These are phyloP conservation scores for Alternaria panax DNA, from an alignment of 2,329 filamentous ascomycete species.

Conservation along the genomic window DNA sequence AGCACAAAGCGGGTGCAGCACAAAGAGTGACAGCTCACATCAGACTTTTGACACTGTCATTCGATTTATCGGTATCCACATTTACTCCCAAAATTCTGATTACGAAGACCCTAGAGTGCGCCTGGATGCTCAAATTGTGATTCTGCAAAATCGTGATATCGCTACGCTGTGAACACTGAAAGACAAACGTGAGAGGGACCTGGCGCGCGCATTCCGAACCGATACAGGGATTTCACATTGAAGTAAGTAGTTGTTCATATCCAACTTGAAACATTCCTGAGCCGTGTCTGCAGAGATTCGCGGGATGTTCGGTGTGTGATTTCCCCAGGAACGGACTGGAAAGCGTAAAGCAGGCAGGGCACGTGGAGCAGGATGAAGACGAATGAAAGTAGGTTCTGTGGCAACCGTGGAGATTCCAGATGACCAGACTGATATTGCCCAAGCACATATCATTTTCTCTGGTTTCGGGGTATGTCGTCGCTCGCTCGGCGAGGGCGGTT, in stretches of 20 bases:
- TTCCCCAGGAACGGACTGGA: not conserved
- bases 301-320: not conserved
- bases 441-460: not conserved
- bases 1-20: not conserved
- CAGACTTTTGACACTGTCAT: not conserved
- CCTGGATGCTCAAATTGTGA: conserved; percentile 1
- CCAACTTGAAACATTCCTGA: not conserved
- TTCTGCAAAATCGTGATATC: not conserved
- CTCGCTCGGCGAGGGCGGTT: not conserved
- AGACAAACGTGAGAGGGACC: not conserved
- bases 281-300: not conserved
- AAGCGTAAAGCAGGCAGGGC: not conserved
- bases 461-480: conserved; percentile 1
- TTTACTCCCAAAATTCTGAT: not conserved
- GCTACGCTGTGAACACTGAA: not conserved
- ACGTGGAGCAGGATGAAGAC: not conserved
- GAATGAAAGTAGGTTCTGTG: not conserved
- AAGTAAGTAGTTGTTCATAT: not conserved
- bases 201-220: not conserved
- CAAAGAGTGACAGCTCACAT: not conserved
- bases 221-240: not conserved
- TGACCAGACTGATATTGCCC: conserved; percentile 1
- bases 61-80: conserved; percentile 1
- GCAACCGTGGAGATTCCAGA: not conserved
- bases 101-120: not conserved